phyloP scores from a whole-genome alignment of 371 early-diverging fungal species.

The Actinomortierella wolfii region DNA sequence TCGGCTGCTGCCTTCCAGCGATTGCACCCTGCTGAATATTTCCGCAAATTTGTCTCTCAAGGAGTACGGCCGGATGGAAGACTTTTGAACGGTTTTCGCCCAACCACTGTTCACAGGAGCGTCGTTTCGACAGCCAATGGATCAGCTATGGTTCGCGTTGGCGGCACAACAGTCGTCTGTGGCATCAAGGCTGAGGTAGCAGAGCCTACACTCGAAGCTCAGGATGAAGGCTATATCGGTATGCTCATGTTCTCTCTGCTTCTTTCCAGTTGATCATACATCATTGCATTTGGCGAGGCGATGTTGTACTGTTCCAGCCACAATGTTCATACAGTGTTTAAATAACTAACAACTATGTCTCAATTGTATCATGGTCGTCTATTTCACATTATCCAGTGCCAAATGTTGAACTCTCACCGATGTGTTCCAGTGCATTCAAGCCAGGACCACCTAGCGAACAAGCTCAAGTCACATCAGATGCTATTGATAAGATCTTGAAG shows the following conservation, averaged over 20 bases:
- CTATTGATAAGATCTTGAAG: conserved; percentile 69
- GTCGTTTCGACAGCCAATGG: conserved; percentile 86
- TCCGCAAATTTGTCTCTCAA: conserved; percentile 80
- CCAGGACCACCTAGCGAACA: conserved; percentile 90
- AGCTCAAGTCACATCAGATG: conserved; percentile 85
- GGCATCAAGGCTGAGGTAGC: conserved; percentile 96
- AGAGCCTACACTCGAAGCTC: conserved; percentile 72
- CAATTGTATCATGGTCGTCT: background rate
- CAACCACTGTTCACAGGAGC: conserved; percentile 62
- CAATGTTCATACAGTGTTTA: background rate
- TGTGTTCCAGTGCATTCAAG: conserved; percentile 82
- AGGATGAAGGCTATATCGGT: conserved; percentile 84
- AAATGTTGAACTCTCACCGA: conserved; percentile 89
- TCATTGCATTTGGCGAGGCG: conserved; percentile 1
- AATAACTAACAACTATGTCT: background rate
- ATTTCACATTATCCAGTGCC: conserved; percentile 61
- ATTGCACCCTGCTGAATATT: conserved; percentile 89
- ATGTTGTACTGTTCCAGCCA: background rate
- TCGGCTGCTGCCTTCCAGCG: conserved; percentile 61
- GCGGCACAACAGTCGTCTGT: conserved; percentile 90
- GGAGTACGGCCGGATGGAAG: conserved; percentile 88
- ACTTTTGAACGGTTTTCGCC: conserved; percentile 61
- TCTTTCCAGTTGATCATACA: background rate
- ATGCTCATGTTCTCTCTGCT: conserved; percentile 1
- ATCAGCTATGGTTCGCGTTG: conserved; percentile 86